These are phyloP conservation scores for Coffea eugenioides DNA, from an alignment of 257 asterid genomes.

Conservation along the genomic window DNA sequence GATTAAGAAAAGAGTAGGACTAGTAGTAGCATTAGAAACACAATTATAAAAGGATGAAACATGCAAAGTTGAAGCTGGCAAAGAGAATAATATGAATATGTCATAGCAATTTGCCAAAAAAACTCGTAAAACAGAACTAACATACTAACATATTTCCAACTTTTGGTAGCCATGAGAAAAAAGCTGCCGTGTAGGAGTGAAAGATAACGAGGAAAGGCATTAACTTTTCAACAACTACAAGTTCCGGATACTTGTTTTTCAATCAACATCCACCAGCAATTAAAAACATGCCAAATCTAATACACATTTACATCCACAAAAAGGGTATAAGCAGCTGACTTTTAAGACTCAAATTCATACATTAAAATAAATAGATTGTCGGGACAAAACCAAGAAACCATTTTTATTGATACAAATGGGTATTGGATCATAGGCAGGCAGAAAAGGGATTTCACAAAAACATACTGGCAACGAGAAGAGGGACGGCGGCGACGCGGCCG, in stretches of 20 bases:
- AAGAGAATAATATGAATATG: too few species aligned
- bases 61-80: too few species aligned
- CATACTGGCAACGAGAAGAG: constrained; percentile 78
- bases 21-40: too few species aligned
- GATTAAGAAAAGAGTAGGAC: too few species aligned
- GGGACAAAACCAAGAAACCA: not conserved
- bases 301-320: not conserved
- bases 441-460: not conserved
- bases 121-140: too few species aligned
- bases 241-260: not conserved
- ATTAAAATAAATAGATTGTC: not conserved
- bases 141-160: too few species aligned
- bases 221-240: not conserved
- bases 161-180: not conserved
- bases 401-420: not conserved
- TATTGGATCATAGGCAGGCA: not conserved
- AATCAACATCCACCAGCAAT: not conserved
- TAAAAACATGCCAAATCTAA: not conserved
- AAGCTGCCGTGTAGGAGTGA: not conserved
- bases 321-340: not conserved
- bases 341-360: not conserved
- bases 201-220: not conserved
- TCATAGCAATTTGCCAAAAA: too few species aligned
- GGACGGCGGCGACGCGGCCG: constrained; percentile 89
- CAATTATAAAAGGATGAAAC: too few species aligned